These are phyloP conservation scores for Fusarium cicatricum DNA, from an alignment of 2,329 filamentous ascomycete genomes.

Conservation along the genomic window DNA sequence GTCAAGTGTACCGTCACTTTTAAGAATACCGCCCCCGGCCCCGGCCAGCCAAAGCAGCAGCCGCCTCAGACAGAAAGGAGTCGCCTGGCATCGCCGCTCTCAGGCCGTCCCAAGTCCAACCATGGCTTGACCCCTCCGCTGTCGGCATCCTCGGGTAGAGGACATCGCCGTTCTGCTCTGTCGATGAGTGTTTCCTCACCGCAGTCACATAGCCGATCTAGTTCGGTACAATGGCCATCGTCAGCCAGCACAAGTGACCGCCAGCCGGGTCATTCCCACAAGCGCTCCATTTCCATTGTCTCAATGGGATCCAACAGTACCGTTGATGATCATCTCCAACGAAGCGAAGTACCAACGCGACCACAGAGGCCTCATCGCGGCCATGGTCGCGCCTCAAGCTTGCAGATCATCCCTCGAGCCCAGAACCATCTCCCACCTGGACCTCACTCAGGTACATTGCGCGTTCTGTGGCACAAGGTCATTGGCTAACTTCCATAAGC, in stretches of 20 bases:
- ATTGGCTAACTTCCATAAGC: slow-evolving; percentile 42
- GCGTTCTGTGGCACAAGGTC: not conserved
- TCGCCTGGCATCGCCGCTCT: slow-evolving; percentile 53
- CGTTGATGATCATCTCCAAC: slow-evolving; percentile 56
- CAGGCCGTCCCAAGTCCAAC: slow-evolving; percentile 53
- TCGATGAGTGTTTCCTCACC: slow-evolving; percentile 66
- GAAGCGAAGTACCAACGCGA: slow-evolving; percentile 52
- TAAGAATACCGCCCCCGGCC: slow-evolving; percentile 75
- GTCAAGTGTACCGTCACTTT: slow-evolving; percentile 97
- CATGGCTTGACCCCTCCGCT: slow-evolving; percentile 57
- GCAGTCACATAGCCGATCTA: slow-evolving; percentile 54
- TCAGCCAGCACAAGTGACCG: slow-evolving; percentile 43
- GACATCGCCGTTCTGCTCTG: slow-evolving; percentile 70
- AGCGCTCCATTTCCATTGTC: slow-evolving; percentile 82
- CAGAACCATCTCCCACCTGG: slow-evolving; percentile 55
- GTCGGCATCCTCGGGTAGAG: slow-evolving; percentile 52
- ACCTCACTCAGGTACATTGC: slow-evolving; percentile 50
- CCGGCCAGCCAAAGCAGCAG: slow-evolving; percentile 44
- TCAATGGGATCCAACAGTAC: slow-evolving; percentile 71
- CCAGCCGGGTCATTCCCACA: slow-evolving; percentile 66
- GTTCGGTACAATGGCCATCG: slow-evolving; percentile 58
- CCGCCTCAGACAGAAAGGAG: slow-evolving; percentile 44
- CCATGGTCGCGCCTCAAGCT: slow-evolving; percentile 81
- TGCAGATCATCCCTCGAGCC: slow-evolving; percentile 68
- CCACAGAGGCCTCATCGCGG: slow-evolving; percentile 65